A percentile compares a stretch with the other conserved stretches of the same genome.
Evolutionary conservation across 2,329 filamentous ascomycete species (phyloP).

Genomic region (Lecanicillium sp.): DNA sequence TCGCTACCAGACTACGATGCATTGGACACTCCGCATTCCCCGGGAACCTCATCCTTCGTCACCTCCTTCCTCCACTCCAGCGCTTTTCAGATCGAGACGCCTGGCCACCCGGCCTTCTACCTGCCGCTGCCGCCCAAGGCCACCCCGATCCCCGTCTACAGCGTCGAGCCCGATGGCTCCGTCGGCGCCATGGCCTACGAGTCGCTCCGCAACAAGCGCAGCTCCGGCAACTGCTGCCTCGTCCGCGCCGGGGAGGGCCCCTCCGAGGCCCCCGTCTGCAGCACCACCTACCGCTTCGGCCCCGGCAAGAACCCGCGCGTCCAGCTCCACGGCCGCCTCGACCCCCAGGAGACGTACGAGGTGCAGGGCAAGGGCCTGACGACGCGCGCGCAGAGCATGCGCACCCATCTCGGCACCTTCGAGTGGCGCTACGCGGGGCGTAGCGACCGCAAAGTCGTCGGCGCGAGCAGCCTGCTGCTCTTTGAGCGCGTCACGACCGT

Average conservation of each 20-base stretch:
- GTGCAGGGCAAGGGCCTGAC: slow-evolving; percentile 32
- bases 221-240: slow-evolving; percentile 44
- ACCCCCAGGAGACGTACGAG: slow-evolving; percentile 21
- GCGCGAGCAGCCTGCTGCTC: slow-evolving; percentile 40
- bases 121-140: slow-evolving; percentile 33
- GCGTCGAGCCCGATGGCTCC: slow-evolving; percentile 30
- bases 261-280: slow-evolving; percentile 33
- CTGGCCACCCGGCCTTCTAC: slow-evolving; percentile 38
- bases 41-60: background rate
- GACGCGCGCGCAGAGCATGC: slow-evolving; percentile 41
- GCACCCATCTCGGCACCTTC: slow-evolving; percentile 43
- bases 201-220: slow-evolving; percentile 41
- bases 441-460: slow-evolving; percentile 38
- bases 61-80: slow-evolving; percentile 36
- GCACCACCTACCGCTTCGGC: slow-evolving; percentile 52
- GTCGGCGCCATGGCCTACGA: slow-evolving; percentile 41
- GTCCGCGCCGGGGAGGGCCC: slow-evolving; percentile 33
- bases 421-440: slow-evolving; percentile 50
- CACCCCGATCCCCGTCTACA: slow-evolving; percentile 37
- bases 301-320: slow-evolving; percentile 47
- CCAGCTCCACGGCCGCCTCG: slow-evolving; percentile 16
- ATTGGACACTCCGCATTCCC: background rate
- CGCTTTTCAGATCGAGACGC: slow-evolving; percentile 43
- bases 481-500: slow-evolving; percentile 41
- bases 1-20: slow-evolving; percentile 20